Evolutionary conservation across 2,329 filamentous ascomycete genomes (phyloP).

Genomic region (Colletotrichum nymphaeae): DNA sequence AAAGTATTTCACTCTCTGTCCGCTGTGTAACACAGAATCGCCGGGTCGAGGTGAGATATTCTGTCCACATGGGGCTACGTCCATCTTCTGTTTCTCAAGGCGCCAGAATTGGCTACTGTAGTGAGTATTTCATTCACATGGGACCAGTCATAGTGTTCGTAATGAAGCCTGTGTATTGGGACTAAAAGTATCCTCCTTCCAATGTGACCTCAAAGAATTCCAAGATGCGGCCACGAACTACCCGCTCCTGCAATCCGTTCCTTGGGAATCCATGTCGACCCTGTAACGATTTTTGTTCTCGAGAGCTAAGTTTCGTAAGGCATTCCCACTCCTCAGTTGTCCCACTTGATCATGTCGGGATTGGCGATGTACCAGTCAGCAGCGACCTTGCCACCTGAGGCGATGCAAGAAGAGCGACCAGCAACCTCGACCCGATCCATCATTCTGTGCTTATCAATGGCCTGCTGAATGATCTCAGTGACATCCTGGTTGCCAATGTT

Average conservation of each 20-base stretch:
- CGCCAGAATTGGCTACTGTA: not conserved
- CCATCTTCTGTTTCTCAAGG: not conserved
- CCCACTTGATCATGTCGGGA: not conserved
- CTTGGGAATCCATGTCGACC: not conserved
- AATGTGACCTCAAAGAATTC: not conserved
- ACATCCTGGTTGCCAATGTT: not conserved
- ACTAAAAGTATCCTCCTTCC: not conserved
- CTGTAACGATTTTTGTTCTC: not conserved
- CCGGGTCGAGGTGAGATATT: not conserved
- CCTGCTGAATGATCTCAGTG: not conserved
- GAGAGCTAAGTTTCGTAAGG: not conserved
- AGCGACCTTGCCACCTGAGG: not conserved
- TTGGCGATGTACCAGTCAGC: slow-evolving; percentile 1
- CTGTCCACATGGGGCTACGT: not conserved
- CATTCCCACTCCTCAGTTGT: not conserved
- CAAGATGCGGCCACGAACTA: no score
- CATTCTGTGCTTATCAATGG: not conserved
- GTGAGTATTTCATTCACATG: not conserved
- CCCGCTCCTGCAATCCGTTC: not conserved
- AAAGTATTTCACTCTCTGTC: not conserved
- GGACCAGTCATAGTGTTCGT: not conserved
- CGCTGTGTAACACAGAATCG: not conserved
- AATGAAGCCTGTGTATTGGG: not conserved
- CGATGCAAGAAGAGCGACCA: slow-evolving; percentile 7
- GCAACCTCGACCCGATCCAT: not conserved